Percentiles rank a stretch among this genome's conserved stretches.
phyloP scores from a whole-genome alignment of 495 filamentous ascomycete genomes.

The Penicillium coffeae region DNA sequence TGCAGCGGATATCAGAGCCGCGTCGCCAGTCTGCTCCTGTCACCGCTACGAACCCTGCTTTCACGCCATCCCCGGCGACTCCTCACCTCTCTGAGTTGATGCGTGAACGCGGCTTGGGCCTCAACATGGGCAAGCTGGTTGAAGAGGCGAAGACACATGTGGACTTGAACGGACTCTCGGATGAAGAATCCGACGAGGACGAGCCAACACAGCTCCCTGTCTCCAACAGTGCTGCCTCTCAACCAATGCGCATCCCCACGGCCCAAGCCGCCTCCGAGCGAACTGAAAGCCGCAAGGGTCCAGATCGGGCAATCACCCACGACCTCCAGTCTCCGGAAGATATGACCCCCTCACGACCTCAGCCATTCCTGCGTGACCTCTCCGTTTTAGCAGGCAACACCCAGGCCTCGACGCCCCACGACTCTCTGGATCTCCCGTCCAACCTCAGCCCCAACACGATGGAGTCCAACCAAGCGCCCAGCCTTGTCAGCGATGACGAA shows the following conservation, averaged over 20 bases:
- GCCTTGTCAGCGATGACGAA: constrained; percentile 82
- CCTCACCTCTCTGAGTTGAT: constrained; percentile 74
- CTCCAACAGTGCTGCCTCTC: constrained; percentile 29
- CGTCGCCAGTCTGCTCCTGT: constrained; percentile 11
- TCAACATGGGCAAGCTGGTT: constrained; percentile 57
- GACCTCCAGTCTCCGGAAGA: constrained; percentile 14
- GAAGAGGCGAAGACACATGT: constrained; percentile 20
- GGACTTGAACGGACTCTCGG: constrained; percentile 38
- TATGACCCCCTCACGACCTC: constrained; percentile 30
- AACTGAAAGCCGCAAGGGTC: constrained; percentile 54
- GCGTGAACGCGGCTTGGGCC: constrained; percentile 57
- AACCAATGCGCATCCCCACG: constrained; percentile 57
- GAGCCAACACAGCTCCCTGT: constrained; percentile 47
- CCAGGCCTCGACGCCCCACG: constrained; percentile 30
- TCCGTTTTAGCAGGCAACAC: constrained; percentile 20
- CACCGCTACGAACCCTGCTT: constrained; percentile 20
- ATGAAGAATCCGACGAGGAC: constrained; percentile 52
- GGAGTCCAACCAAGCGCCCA: constrained; percentile 75
- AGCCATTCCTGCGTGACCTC: constrained; percentile 26
- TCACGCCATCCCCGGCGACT: constrained; percentile 57
- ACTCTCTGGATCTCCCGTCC: constrained; percentile 45
- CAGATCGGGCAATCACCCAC: constrained; percentile 28
- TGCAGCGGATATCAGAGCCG: constrained; percentile 5
- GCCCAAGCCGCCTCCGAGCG: constrained; percentile 50
- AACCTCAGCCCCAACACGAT: constrained; percentile 77